Base-by-base conservation (phyloP, 2,329 filamentous ascomycete species). In the Metarhizium rileyi region DNA sequence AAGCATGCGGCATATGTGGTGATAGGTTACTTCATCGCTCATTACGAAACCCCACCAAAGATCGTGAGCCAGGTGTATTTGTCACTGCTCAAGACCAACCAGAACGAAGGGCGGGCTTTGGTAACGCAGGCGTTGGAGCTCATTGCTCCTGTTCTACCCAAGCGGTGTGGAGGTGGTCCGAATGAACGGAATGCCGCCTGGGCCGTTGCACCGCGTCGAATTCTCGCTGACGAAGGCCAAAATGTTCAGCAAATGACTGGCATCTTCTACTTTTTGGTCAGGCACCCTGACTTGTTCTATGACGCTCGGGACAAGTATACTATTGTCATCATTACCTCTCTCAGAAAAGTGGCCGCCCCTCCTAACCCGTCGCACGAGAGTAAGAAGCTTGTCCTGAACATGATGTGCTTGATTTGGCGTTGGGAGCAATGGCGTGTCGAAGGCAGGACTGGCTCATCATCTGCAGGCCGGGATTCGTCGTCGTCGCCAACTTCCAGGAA, bases 1-100 rank as follows among this genome's bases (percentile, higher is more conserved):
- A 98, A 98, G 67, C 93, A 97, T 65, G 93, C 91, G 1, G 90
- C 93, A 3, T 98, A 98, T 60, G 91, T 96, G 5, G 82, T 98
- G 5, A 94, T 98, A 53, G 90, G 88, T 3, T 98, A 96, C 67
- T 98, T 98, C 70, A 96, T 98, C 59, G 88, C 89, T 0, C 87
- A 94, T 55, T 98, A 95, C 62, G 94, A 98, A 59, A 97, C 93
- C 0, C 94, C 93, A 0, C 78, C 87, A 12, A 98, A 97, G 76
- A 97, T 98, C 50, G 90, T 93, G 3, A 86, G 87, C 20, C 91
- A 97, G 65, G 90, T 98, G 22, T 98, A 98, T 63, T 84, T 93
- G 55, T 90, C 90, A 2, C 75, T 98, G 16, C 71, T 98, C 23
- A 87, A 89, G 66, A 90, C 91, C 1, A 95, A 95, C 62, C 91